A percentile compares a stretch with the other conserved stretches of the same genome.
Conservation (phyloP, 192 early-diverging fungal genomes). For the Gryganskiella cystojenkinii region DNA sequence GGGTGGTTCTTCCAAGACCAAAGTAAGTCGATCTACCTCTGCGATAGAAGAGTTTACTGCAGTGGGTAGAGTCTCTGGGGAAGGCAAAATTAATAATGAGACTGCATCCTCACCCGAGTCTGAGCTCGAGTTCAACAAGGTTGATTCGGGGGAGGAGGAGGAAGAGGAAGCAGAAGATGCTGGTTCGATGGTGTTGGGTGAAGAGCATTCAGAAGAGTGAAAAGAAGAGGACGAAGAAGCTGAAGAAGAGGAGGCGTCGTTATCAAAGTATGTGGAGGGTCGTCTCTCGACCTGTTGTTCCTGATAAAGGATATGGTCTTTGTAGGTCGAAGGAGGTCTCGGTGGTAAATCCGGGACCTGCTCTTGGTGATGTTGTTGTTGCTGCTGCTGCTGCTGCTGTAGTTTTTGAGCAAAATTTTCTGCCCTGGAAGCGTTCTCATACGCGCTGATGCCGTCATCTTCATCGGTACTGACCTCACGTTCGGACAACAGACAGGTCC, state of each 20-base stretch:
- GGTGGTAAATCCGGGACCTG: no score
- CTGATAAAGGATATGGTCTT: no score
- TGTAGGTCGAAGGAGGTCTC: no score
- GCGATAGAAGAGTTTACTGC: not conserved
- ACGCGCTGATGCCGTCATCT: no score
- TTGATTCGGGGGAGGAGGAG: slow-evolving; percentile 13
- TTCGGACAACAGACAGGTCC: slow-evolving; percentile 15
- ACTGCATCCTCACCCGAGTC: slow-evolving; percentile 2
- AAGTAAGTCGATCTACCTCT: not conserved
- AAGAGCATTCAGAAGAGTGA: no score
- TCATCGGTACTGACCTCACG: slow-evolving; percentile 15
- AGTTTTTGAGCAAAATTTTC: no score
- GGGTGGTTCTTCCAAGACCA: slow-evolving; percentile 12
- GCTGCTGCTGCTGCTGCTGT: no score
- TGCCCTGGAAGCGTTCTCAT: no score
- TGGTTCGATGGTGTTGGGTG: not conserved
- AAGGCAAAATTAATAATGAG: not conserved
- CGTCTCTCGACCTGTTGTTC: no score
- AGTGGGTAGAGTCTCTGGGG: not conserved
- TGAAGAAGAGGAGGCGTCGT: not conserved
- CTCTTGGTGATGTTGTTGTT: no score
- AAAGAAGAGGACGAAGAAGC: no score
- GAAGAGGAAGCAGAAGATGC: not conserved
- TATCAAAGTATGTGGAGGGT: not conserved
- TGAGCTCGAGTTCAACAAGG: slow-evolving; percentile 15